Evolutionary conservation across 805 yeast species (phyloP).

Genomic region (Yamadazyma philogaea): DNA sequence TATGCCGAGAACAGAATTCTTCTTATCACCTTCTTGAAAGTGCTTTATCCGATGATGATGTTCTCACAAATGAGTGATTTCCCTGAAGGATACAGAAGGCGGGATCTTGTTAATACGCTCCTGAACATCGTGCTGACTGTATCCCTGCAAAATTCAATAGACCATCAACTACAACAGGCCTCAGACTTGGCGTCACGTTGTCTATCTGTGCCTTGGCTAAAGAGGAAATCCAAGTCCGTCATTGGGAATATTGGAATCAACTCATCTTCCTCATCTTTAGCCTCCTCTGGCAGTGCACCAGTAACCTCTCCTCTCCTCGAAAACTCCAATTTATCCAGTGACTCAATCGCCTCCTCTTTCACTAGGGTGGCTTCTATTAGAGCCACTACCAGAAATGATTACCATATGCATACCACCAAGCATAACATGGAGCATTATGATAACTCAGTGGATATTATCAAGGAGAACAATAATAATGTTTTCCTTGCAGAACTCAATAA

Average conservation of each 20-base stretch:
- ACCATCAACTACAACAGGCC: slow-evolving; percentile 18
- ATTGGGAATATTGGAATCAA: neutral
- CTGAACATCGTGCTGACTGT: slow-evolving; percentile 34
- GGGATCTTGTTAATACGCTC: slow-evolving; percentile 51
- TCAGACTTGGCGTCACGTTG: slow-evolving; percentile 34
- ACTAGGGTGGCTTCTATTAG: slow-evolving; percentile 36
- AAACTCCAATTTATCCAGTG: slow-evolving; percentile 14
- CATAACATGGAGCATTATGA: slow-evolving; percentile 18
- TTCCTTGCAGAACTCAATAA: slow-evolving; percentile 15
- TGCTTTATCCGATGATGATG: slow-evolving; percentile 65
- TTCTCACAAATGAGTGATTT: slow-evolving; percentile 56
- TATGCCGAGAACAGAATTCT: slow-evolving; percentile 54
- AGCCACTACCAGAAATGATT: slow-evolving; percentile 33
- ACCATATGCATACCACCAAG: slow-evolving; percentile 30
- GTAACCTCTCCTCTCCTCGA: neutral
- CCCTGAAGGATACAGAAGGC: slow-evolving; percentile 54
- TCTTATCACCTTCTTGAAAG: slow-evolving; percentile 56
- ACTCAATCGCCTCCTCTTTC: slow-evolving; percentile 23
- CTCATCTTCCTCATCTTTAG: slow-evolving; percentile 17
- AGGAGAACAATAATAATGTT: slow-evolving; percentile 29
- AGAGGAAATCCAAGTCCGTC: slow-evolving; percentile 10
- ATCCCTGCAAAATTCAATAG: neutral
- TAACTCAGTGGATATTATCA: slow-evolving; percentile 7
- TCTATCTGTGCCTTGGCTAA: slow-evolving; percentile 33
- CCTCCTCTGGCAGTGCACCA: neutral